Conservation (phyloP, 2,329 filamentous ascomycete genomes). For the Aspergillus fumigatus region DNA sequence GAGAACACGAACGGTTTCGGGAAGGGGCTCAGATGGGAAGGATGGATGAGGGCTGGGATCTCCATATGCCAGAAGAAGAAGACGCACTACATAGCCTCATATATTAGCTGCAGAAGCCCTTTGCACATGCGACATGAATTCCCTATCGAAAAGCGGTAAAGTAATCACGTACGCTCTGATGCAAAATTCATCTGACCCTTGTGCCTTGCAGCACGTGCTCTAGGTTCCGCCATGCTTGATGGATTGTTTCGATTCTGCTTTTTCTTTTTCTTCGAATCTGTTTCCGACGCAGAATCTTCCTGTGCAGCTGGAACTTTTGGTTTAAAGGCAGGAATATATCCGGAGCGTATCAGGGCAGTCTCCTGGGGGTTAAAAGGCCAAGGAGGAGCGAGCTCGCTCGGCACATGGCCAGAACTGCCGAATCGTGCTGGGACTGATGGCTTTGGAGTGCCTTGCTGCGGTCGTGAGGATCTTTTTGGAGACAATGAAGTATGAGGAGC, state of each 20-base stretch:
- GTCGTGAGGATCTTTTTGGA: neutral
- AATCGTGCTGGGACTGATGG: neutral
- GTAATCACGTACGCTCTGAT: constrained; percentile 58
- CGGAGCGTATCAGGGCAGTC: constrained; percentile 18
- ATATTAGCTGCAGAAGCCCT: neutral
- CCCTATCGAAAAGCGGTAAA: neutral
- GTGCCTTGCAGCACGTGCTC: constrained; percentile 72
- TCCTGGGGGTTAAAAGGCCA: constrained; percentile 21
- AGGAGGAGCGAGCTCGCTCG: constrained; percentile 12
- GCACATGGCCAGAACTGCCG: constrained; percentile 15
- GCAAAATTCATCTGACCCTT: constrained; percentile 77
- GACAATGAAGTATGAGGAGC: neutral
- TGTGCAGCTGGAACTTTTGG: constrained; percentile 1
- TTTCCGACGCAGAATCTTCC: neutral
- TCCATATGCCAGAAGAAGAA: constrained; percentile 43
- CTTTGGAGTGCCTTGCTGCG: neutral
- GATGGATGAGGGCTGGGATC: constrained; percentile 49
- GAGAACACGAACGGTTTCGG: constrained; percentile 77
- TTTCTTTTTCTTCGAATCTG: constrained; percentile 1
- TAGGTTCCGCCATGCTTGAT: constrained; percentile 61
- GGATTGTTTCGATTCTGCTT: constrained; percentile 6
- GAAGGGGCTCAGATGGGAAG: constrained; percentile 71
- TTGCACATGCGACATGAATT: neutral
- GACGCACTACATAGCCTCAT: constrained; percentile 27
- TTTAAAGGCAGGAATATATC: constrained; percentile 20